Conservation (phyloP, 441 rosid species). For the Omphalea diandra region DNA sequence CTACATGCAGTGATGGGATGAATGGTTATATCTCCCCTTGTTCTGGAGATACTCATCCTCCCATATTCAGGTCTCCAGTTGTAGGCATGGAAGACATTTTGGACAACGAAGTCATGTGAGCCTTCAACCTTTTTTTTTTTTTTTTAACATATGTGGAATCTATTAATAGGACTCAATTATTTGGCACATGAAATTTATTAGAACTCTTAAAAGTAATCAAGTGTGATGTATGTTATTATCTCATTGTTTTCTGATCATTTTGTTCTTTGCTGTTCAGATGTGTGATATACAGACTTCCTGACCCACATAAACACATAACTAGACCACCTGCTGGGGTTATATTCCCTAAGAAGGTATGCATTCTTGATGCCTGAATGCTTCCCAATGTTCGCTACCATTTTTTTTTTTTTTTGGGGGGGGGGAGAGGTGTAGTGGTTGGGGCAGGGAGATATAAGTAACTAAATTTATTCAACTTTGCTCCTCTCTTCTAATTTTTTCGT, state of each 20-base stretch:
- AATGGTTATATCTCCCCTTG: slow-evolving; percentile 84
- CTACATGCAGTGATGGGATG: slow-evolving; percentile 86
- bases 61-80: slow-evolving; percentile 77
- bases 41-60: slow-evolving; percentile 73
- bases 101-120: slow-evolving; percentile 88
- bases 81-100: slow-evolving; percentile 78
- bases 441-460: too few species aligned
- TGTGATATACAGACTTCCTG: slow-evolving; percentile 78
- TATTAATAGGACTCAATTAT: too few species aligned
- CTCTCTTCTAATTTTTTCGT: too few species aligned
- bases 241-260: background rate
- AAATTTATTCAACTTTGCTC: too few species aligned
- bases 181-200: background rate
- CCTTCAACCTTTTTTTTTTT: slow-evolving; percentile 9
- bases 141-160: background rate
- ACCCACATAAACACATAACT: slow-evolving; percentile 57
- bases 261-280: slow-evolving; percentile 48
- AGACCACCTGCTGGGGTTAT: slow-evolving; percentile 59
- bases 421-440: too few species aligned
- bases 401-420: too few species aligned
- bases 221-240: background rate
- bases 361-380: background rate
- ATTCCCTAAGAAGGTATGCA: slow-evolving; percentile 69
- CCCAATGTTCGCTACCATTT: background rate
- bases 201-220: slow-evolving; percentile 1